Evolutionary conservation across 352 stramenopile genomes (phyloP).

Genomic region (Aphanomyces astaci): DNA sequence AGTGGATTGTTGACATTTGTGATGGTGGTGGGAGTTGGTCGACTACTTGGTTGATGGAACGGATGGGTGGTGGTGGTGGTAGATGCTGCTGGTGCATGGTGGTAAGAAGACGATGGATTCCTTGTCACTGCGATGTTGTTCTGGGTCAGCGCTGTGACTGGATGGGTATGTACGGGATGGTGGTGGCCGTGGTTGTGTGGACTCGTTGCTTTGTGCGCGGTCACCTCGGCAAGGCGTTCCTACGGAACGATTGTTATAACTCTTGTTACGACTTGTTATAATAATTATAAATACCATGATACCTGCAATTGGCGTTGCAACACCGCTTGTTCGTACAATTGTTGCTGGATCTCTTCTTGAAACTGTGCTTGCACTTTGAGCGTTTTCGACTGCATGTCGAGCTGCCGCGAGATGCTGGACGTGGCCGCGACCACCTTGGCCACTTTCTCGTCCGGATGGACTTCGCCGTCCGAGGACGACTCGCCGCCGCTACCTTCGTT

Average conservation of each 20-base stretch:
- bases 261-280: too few relatives aligned
- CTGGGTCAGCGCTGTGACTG: neutral
- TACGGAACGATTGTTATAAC: neutral
- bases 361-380: conserved; percentile 21
- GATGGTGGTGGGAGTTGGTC: neutral
- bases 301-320: conserved; percentile 18
- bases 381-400: conserved; percentile 20
- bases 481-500: too few relatives aligned
- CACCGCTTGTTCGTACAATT: conserved; percentile 20
- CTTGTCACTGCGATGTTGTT: neutral
- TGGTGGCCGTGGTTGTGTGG: neutral
- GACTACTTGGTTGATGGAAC: neutral
- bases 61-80: neutral
- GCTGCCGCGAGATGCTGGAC: conserved; percentile 18
- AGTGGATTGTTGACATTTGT: conserved; percentile 14
- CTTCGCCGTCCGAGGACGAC: conserved; percentile 30
- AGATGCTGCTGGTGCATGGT: neutral
- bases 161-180: too few relatives aligned
- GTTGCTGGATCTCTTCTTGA: conserved; percentile 23
- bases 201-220: conserved; percentile 4
- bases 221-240: conserved; percentile 16
- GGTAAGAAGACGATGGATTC: neutral
- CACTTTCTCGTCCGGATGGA: conserved; percentile 22
- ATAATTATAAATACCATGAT: neutral
- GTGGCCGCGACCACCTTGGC: conserved; percentile 19